phyloP scores from a whole-genome alignment of 495 filamentous ascomycete species.

The Hypomontagnella monticulosa region DNA sequence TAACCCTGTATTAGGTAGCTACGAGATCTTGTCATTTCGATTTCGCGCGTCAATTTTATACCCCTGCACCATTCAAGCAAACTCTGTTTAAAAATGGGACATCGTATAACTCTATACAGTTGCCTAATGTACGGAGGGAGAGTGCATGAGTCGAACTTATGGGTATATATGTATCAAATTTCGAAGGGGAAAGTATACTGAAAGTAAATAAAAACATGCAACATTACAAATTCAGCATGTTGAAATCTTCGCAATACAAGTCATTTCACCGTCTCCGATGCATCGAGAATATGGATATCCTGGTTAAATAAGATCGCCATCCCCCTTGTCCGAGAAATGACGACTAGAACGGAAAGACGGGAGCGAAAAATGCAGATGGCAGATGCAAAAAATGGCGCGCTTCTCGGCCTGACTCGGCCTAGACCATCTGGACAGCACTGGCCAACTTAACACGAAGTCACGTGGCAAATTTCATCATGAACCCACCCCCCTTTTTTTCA shows the following conservation, averaged over 20 bases:
- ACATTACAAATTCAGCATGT: not conserved
- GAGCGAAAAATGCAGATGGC: conserved; percentile 16
- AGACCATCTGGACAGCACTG: conserved; percentile 1
- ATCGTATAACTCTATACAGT: too few relatives aligned
- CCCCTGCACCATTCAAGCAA: too few relatives aligned
- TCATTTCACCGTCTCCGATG: conserved; percentile 7
- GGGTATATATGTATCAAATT: too few relatives aligned
- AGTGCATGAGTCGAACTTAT: too few relatives aligned
- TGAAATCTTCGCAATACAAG: not conserved
- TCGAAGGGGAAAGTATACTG: too few relatives aligned
- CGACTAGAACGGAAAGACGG: conserved; percentile 1
- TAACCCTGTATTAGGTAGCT: not conserved
- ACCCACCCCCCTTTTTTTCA: not conserved
- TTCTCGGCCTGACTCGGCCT: conserved; percentile 10
- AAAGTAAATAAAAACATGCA: too few relatives aligned
- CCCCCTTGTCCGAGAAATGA: conserved; percentile 24
- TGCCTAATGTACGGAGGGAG: too few relatives aligned
- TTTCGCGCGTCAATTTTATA: too few relatives aligned
- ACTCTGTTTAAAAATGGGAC: too few relatives aligned
- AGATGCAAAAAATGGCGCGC: conserved; percentile 38
- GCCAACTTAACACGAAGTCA: conserved; percentile 40
- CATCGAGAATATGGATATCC: not conserved
- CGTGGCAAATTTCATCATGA: conserved; percentile 17
- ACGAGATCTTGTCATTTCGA: too few relatives aligned
- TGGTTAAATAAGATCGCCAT: conserved; percentile 27